phyloP scores from a whole-genome alignment of 2,329 filamentous ascomycete species.

The Pyrenophora tritici-repentis region DNA sequence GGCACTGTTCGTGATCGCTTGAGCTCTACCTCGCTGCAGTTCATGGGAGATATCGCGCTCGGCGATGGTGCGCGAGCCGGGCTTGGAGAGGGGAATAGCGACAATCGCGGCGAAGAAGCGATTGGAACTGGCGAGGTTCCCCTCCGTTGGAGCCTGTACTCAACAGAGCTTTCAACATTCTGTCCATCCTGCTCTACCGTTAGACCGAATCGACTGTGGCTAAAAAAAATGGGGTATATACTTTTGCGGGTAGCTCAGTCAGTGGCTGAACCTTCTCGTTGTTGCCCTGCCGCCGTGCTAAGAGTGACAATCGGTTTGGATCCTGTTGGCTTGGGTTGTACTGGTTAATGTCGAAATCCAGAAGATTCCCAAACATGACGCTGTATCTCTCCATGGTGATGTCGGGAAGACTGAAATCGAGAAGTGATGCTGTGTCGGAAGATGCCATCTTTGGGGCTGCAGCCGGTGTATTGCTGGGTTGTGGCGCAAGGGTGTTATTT shows the following conservation, averaged over 20 bases:
- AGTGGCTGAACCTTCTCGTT: conserved; percentile 42
- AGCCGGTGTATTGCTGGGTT: conserved; percentile 14
- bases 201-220: background rate
- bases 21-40: conserved; percentile 26
- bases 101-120: conserved; percentile 36
- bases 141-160: conserved; percentile 31
- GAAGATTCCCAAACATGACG: conserved; percentile 83
- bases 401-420: conserved; percentile 80
- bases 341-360: conserved; percentile 52
- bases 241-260: conserved; percentile 40
- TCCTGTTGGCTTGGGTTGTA: too few species aligned
- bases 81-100: conserved; percentile 40
- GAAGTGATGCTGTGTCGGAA: conserved; percentile 37
- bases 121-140: conserved; percentile 41
- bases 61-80: conserved; percentile 35
- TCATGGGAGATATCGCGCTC: conserved; percentile 19
- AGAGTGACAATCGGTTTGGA: conserved; percentile 32
- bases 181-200: conserved; percentile 23
- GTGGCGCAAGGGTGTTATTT: conserved; percentile 17
- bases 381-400: conserved; percentile 87
- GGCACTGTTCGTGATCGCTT: conserved; percentile 40
- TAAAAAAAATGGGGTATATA: conserved; percentile 18
- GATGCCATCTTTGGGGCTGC: conserved; percentile 2
- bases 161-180: conserved; percentile 20
- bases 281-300: conserved; percentile 44